These are phyloP conservation scores for Fagopyrum tataricum DNA, from an alignment of 148 eudicot species.

Conservation along the genomic window DNA sequence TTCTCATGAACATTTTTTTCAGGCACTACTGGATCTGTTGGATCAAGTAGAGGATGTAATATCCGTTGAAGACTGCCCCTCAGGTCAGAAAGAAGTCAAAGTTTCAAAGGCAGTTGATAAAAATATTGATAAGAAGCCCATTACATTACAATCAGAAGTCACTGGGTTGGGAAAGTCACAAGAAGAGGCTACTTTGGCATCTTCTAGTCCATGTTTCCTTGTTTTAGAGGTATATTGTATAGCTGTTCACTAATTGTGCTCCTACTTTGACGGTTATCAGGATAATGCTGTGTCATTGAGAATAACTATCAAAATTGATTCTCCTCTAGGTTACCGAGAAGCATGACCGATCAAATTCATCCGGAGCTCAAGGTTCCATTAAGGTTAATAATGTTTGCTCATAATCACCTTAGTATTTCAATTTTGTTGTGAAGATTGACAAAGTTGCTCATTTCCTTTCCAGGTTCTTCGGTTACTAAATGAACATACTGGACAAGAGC, in stretches of 20 bases:
- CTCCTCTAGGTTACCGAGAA: constrained; percentile 71
- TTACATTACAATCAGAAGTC: constrained; percentile 12
- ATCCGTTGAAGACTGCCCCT: constrained; percentile 40
- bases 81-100: constrained; percentile 16
- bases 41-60: constrained; percentile 85
- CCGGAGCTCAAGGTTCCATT: constrained; percentile 37
- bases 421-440: constrained; percentile 7
- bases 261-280: not conserved
- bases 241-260: not conserved
- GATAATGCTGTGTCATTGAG: not conserved
- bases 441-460: constrained; percentile 9
- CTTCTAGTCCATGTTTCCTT: constrained; percentile 35
- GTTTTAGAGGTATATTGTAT: constrained; percentile 53
- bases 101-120: constrained; percentile 21
- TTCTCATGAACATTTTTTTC: constrained; percentile 9
- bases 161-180: constrained; percentile 10
- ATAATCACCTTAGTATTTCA: not conserved
- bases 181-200: constrained; percentile 19
- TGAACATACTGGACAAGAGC: constrained; percentile 81
- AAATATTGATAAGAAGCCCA: constrained; percentile 20
- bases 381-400: constrained; percentile 43
- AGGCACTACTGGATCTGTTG: constrained; percentile 87
- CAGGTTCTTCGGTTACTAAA: constrained; percentile 83
- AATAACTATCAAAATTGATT: constrained; percentile 6
- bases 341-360: constrained; percentile 30